A percentile compares a stretch with the other conserved stretches of the same genome.
These are phyloP conservation scores for Petunia axillaris DNA, from an alignment of 257 asterid genomes.

Conservation along the genomic window DNA sequence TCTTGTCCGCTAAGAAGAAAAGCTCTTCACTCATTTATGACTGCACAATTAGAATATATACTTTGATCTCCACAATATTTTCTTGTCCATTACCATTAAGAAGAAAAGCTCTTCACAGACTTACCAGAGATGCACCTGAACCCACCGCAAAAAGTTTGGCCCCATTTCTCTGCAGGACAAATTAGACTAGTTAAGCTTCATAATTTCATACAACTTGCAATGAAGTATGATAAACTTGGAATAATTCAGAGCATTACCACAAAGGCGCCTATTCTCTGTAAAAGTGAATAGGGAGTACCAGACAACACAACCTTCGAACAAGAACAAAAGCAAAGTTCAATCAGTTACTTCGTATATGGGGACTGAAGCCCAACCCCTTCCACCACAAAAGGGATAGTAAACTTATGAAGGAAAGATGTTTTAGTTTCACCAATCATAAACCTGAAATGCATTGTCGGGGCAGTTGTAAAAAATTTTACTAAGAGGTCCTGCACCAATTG, in stretches of 20 bases:
- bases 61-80: not conserved
- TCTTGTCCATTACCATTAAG: not conserved
- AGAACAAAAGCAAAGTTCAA: not conserved
- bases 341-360: conserved; percentile 18
- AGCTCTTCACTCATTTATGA: not conserved
- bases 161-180: conserved; percentile 80
- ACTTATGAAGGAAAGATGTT: conserved; percentile 7
- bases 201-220: not conserved
- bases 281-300: conserved; percentile 80
- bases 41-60: not conserved
- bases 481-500: conserved; percentile 61
- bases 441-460: conserved; percentile 99
- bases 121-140: conserved; percentile 87
- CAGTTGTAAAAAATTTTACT: conserved; percentile 81
- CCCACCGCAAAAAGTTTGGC: conserved; percentile 90
- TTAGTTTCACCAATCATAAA: conserved; percentile 26
- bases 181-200: conserved; percentile 27
- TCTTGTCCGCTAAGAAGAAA: not conserved
- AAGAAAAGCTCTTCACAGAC: conserved; percentile 25
- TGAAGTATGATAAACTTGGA: conserved; percentile 15
- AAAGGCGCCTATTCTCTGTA: conserved; percentile 84
- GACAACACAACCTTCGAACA: conserved; percentile 78
- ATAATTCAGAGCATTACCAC: conserved; percentile 51
- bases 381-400: conserved; percentile 22
- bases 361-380: not conserved